Evolutionary conservation across 805 yeast species (phyloP).

Genomic region (Sungouiella blattae): DNA sequence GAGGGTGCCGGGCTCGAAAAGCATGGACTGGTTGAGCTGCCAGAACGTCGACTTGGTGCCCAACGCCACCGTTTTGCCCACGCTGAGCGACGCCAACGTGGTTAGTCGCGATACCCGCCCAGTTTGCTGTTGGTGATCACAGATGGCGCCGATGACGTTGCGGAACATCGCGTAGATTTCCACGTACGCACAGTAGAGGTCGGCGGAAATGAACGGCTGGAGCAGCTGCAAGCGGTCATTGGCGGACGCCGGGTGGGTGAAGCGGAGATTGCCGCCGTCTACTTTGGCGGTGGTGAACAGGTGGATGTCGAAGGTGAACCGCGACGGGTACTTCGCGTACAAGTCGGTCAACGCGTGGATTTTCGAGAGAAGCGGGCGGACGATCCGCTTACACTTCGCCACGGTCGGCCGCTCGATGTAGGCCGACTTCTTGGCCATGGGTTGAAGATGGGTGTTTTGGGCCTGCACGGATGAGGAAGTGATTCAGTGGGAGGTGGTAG

Average conservation of each 20-base stretch:
- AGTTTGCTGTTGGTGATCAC: background rate
- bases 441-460: no score
- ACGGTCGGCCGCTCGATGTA: slow-evolving; percentile 6
- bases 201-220: slow-evolving; percentile 24
- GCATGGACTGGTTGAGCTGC: slow-evolving; percentile 26
- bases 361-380: slow-evolving; percentile 36
- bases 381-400: slow-evolving; percentile 30
- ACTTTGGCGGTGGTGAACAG: background rate
- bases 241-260: slow-evolving; percentile 13
- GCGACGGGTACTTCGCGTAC: slow-evolving; percentile 23
- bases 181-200: slow-evolving; percentile 23
- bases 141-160: slow-evolving; percentile 19
- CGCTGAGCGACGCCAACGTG: slow-evolving; percentile 20
- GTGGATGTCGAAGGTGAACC: slow-evolving; percentile 8
- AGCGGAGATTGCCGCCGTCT: background rate
- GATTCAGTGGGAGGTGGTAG: no score
- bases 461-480: no score
- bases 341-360: slow-evolving; percentile 31
- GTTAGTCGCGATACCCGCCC: slow-evolving; percentile 15
- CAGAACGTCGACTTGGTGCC: slow-evolving; percentile 33
- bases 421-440: slow-evolving; percentile 1
- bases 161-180: slow-evolving; percentile 32
- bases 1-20: slow-evolving; percentile 23
- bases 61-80: slow-evolving; percentile 34
- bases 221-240: slow-evolving; percentile 22